Evolutionary conservation across 73 alveolate genomes (phyloP), one percentile per base, ranked within the genome.

Genomic region (Symbiodinium natans): DNA sequence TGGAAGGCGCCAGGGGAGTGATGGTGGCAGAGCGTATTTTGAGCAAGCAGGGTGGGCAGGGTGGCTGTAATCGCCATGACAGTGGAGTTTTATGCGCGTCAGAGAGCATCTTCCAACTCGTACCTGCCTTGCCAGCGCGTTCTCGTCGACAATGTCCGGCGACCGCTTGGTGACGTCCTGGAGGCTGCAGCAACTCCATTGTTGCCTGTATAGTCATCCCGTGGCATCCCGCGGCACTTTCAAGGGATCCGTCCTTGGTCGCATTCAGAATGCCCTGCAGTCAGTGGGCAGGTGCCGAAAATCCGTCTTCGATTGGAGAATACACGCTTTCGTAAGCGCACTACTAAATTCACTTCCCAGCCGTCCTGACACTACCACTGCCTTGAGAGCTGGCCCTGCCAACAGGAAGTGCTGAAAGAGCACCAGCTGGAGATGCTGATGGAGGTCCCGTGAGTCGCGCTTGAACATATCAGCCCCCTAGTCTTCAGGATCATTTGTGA

Each of bases 381-480:
- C n/a, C n/a, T n/a, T n/a, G n/a, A n/a, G n/a, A n/a, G n/a, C n/a
- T n/a, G n/a, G n/a, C n/a, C n/a, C n/a, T n/a, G 27, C 33, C 33
- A 63, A 31, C 77, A 83, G 92, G 93, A 85, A 48, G 93, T 85
- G 29, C 54, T 85, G 82, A 85, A 85, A 48, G 93, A 85, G 93
- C 93, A 85, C 54, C 93, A 85, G 82, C 36, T 85, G 46, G 93
- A 43, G 82, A n/a, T 85, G 23, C 56, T 46, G 15, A 85, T 85
- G 93, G 82, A 85, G 93, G 93, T 34, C 38, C n/a, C 29, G 86
- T 31, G 52, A 68, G 48, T 25, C n/a, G n/a, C n/a, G n/a, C n/a
- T n/a, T n/a, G n/a, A n/a, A n/a, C n/a, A n/a, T n/a, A n/a, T n/a
- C n/a, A n/a, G n/a, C n/a, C n/a, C n/a, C n/a, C n/a, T n/a, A n/a